Percentiles rank a stretch among this genome's conserved stretches.
Conservation (phyloP, 2,329 filamentous ascomycete genomes). For the Aspergillus bombycis region DNA sequence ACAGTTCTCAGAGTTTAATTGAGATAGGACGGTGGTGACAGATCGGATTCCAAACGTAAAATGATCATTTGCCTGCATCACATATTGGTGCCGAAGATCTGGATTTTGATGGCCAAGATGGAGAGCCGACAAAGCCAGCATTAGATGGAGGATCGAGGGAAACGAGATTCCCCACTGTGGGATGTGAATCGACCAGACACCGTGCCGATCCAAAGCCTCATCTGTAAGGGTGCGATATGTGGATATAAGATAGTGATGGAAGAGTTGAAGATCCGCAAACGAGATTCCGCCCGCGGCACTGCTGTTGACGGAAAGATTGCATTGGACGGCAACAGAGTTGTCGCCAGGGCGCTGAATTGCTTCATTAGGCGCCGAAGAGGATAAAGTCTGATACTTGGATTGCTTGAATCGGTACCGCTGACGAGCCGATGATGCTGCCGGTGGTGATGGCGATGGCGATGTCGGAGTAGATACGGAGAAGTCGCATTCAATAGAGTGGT, state of each 20-base stretch:
- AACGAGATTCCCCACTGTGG: slow-evolving; percentile 34
- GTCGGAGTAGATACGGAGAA: slow-evolving; percentile 17
- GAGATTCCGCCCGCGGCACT: slow-evolving; percentile 23
- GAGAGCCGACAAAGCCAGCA: slow-evolving; percentile 35
- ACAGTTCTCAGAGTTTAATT: slow-evolving; percentile 31
- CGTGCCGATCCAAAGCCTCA: slow-evolving; percentile 21
- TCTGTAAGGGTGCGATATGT: slow-evolving; percentile 31
- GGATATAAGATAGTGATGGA: slow-evolving; percentile 35
- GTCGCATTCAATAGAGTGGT: slow-evolving; percentile 33
- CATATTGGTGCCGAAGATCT: slow-evolving; percentile 21
- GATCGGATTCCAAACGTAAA: slow-evolving; percentile 40
- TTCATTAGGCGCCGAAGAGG: slow-evolving; percentile 9
- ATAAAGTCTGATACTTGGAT: slow-evolving; percentile 23
- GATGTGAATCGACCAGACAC: slow-evolving; percentile 36
- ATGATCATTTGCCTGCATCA: slow-evolving; percentile 34
- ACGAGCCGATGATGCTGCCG: slow-evolving; percentile 5
- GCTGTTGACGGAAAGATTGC: slow-evolving; percentile 17
- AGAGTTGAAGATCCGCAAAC: slow-evolving; percentile 33
- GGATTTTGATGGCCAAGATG: slow-evolving; percentile 31
- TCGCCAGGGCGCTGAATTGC: background rate
- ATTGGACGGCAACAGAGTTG: slow-evolving; percentile 18
- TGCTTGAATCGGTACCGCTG: slow-evolving; percentile 23
- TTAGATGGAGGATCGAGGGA: slow-evolving; percentile 37
- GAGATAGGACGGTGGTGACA: slow-evolving; percentile 32
- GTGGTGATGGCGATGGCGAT: slow-evolving; percentile 13